These are phyloP conservation scores for Yamadazyma conglobata DNA, from an alignment of 1,139 yeast species.

Conservation along the genomic window DNA sequence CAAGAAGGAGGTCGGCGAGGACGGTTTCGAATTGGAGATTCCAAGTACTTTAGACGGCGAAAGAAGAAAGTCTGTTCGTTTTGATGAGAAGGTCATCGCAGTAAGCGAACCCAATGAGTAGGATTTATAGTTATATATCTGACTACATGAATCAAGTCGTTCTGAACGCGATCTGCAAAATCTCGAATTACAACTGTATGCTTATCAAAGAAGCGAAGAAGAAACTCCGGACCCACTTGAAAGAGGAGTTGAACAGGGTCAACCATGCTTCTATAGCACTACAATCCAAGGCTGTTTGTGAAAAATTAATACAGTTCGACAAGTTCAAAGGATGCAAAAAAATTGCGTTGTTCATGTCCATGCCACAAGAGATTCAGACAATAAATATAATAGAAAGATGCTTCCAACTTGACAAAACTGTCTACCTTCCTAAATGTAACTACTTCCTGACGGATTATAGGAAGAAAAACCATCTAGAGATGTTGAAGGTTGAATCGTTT, in stretches of 20 bases:
- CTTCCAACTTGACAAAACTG: constrained; percentile 39
- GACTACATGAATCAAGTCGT: too few relatives aligned
- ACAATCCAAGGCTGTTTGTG: constrained; percentile 25
- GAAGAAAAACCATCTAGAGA: constrained; percentile 50
- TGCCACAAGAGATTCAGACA: constrained; percentile 66
- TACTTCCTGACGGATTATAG: constrained; percentile 16
- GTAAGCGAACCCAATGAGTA: constrained; percentile 16
- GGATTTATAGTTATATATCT: too few relatives aligned
- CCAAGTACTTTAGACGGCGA: constrained; percentile 39
- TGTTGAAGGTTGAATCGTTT: constrained; percentile 47
- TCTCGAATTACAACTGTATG: too few relatives aligned
- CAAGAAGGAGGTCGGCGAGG: constrained; percentile 32
- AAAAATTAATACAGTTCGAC: constrained; percentile 28
- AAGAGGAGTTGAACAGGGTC: constrained; percentile 15
- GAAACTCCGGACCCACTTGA: constrained; percentile 19
- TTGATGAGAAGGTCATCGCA: constrained; percentile 56
- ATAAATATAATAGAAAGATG: constrained; percentile 45
- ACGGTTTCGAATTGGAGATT: constrained; percentile 47
- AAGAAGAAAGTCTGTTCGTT: constrained; percentile 70
- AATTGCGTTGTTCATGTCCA: constrained; percentile 63
- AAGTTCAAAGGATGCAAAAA: constrained; percentile 42
- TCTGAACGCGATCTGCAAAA: too few relatives aligned
- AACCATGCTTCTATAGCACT: constrained; percentile 12
- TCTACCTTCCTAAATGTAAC: constrained; percentile 53
- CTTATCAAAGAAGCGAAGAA: constrained; percentile 12